Evolutionary conservation across 2,329 filamentous ascomycete genomes (phyloP).

Genomic region (Microdochium trichocladiopsis): DNA sequence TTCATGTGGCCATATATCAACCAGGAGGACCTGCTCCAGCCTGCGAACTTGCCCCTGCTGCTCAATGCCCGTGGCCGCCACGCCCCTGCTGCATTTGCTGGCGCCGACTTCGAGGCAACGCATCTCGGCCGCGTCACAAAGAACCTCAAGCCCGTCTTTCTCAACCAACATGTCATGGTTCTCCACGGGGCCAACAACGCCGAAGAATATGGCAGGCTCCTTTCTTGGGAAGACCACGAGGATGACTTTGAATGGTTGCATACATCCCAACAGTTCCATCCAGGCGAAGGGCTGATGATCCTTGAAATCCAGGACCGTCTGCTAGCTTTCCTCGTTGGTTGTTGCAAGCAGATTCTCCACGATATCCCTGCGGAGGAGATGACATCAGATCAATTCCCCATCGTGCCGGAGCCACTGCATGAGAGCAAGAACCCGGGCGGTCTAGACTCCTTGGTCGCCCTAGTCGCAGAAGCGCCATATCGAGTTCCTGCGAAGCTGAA

Average conservation of each 20-base stretch:
- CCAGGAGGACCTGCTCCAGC: constrained; percentile 42
- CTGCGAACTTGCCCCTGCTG: constrained; percentile 37
- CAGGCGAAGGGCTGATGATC: constrained; percentile 39
- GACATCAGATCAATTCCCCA: constrained; percentile 15
- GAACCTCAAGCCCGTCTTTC: constrained; percentile 15
- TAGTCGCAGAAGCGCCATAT: constrained; percentile 45
- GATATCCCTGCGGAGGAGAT: constrained; percentile 32
- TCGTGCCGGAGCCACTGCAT: constrained; percentile 28
- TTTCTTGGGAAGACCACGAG: constrained; percentile 22
- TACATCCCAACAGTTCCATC: constrained; percentile 26
- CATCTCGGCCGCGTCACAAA: constrained; percentile 17
- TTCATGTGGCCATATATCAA: constrained; percentile 51
- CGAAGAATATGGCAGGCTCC: constrained; percentile 26
- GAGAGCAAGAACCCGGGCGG: constrained; percentile 20
- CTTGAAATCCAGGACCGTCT: constrained; percentile 43
- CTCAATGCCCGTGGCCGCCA: constrained; percentile 44
- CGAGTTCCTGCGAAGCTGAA: constrained; percentile 37
- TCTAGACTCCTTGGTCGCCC: constrained; percentile 27
- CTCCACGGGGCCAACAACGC: constrained; percentile 18
- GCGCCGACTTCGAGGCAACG: constrained; percentile 29
- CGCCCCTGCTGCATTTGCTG: constrained; percentile 37
- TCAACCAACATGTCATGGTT: constrained; percentile 24
- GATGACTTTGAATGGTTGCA: constrained; percentile 29
- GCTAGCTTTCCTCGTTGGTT: constrained; percentile 39
- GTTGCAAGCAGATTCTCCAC: constrained; percentile 39